These are phyloP conservation scores for Penicillium simplicissimum DNA, from an alignment of 495 filamentous ascomycete species.

Conservation along the genomic window DNA sequence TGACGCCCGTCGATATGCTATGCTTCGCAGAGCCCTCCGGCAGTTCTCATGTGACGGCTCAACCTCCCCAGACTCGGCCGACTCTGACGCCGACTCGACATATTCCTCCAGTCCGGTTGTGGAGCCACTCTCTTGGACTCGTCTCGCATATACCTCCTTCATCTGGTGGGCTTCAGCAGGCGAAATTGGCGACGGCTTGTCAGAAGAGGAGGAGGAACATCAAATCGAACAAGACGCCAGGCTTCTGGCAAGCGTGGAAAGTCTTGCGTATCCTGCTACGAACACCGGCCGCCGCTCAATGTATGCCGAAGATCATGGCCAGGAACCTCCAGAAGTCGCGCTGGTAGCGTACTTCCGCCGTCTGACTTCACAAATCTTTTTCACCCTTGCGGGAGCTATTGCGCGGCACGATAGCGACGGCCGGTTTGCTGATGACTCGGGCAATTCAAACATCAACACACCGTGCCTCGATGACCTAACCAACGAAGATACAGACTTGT, in stretches of 20 bases:
- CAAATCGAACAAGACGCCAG: constrained; percentile 46
- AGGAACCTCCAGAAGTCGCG: constrained; percentile 63
- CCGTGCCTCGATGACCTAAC: constrained; percentile 21
- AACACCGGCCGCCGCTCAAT: constrained; percentile 44
- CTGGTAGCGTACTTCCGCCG: constrained; percentile 92
- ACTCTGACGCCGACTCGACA: constrained; percentile 48
- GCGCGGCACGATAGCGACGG: constrained; percentile 56
- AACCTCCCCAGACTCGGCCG: constrained; percentile 21
- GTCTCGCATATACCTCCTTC: constrained; percentile 85
- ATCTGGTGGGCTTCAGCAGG: constrained; percentile 99
- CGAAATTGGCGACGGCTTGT: constrained; percentile 63
- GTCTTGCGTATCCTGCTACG: constrained; percentile 29
- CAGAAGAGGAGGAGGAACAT: constrained; percentile 46
- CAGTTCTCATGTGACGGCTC: constrained; percentile 43
- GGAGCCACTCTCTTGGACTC: constrained; percentile 84
- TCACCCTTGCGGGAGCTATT: constrained; percentile 59
- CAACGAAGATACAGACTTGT: constrained; percentile 23
- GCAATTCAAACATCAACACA: constrained; percentile 11
- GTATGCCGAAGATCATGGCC: constrained; percentile 36
- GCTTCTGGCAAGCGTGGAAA: constrained; percentile 45
- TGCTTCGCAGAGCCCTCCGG: constrained; percentile 67
- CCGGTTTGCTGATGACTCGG: constrained; percentile 20
- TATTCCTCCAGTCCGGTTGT: constrained; percentile 56
- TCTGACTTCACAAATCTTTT: constrained; percentile 70
- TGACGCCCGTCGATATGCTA: constrained; percentile 76